Conservation (phyloP, 768 basidiomycete genomes). For the Pulveroboletus frians region DNA sequence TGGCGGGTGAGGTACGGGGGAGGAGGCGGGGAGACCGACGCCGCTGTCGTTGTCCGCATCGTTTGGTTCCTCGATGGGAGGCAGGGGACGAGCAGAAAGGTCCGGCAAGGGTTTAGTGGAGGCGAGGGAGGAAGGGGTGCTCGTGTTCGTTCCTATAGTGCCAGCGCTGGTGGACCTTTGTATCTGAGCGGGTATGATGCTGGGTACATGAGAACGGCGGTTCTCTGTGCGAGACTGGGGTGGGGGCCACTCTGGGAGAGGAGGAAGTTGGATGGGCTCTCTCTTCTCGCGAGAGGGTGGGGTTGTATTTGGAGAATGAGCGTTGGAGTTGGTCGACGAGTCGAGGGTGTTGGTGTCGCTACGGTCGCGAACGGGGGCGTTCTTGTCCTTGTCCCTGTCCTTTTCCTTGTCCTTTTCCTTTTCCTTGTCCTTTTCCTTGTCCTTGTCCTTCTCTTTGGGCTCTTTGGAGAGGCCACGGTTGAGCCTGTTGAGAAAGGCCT, state of each 20-base stretch:
- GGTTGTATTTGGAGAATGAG: conserved; percentile 21
- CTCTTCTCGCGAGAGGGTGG: conserved; percentile 49
- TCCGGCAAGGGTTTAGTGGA: conserved; percentile 73
- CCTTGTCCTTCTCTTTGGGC: conserved; percentile 58
- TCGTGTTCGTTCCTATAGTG: conserved; percentile 30
- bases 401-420: conserved; percentile 23
- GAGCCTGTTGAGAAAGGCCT: conserved; percentile 76
- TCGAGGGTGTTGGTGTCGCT: conserved; percentile 32
- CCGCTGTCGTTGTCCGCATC: conserved; percentile 33
- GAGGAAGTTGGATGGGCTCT: conserved; percentile 49
- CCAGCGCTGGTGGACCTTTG: conserved; percentile 27
- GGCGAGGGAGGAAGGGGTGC: conserved; percentile 43
- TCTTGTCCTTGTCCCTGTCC: conserved; percentile 26
- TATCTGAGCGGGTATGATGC: conserved; percentile 19
- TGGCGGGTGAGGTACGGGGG: conserved; percentile 23
- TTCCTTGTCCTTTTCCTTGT: conserved; percentile 37
- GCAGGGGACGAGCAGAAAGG: conserved; percentile 45
- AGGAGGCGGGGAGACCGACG: conserved; percentile 33
- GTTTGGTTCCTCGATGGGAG: conserved; percentile 41
- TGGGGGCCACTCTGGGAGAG: conserved; percentile 68
- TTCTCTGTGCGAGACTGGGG: conserved; percentile 20
- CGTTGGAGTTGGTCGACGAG: conserved; percentile 22
- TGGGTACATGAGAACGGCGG: conserved; percentile 16
- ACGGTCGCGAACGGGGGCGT: conserved; percentile 28
- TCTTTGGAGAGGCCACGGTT: conserved; percentile 54